These are phyloP conservation scores for Penicillium frequentans DNA, from an alignment of 2,329 filamentous ascomycete species.

Conservation along the genomic window DNA sequence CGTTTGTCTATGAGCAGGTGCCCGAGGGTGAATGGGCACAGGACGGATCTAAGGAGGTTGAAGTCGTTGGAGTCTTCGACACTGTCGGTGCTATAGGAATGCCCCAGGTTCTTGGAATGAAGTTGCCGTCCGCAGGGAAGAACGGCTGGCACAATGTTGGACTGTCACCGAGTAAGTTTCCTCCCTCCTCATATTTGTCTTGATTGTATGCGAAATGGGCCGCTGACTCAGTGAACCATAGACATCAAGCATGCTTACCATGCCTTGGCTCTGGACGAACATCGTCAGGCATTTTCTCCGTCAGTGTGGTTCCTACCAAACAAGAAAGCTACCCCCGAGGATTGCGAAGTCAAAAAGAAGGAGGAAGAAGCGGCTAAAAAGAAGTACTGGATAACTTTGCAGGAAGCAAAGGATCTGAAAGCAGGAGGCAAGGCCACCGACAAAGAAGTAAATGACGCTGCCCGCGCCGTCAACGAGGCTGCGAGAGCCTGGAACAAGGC, in stretches of 20 bases:
- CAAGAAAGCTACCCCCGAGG: conserved; percentile 6
- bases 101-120: conserved; percentile 25
- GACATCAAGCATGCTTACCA: conserved; percentile 41
- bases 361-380: conserved; percentile 7
- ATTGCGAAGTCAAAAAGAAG: background rate
- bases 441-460: conserved; percentile 13
- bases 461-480: conserved; percentile 8
- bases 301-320: conserved; percentile 52
- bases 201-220: background rate
- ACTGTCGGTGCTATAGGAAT: conserved; percentile 35
- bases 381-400: conserved; percentile 4
- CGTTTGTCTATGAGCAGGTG: conserved; percentile 11
- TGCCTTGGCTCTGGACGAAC: conserved; percentile 40
- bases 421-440: conserved; percentile 11
- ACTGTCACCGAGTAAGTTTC: conserved; percentile 16
- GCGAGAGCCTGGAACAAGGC: conserved; percentile 15
- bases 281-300: conserved; percentile 48
- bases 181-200: background rate
- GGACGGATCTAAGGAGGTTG: conserved; percentile 18
- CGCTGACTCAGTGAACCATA: background rate
- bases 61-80: conserved; percentile 37
- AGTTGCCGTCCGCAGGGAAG: conserved; percentile 8
- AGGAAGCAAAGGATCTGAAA: conserved; percentile 15
- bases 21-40: conserved; percentile 11
- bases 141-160: conserved; percentile 18